phyloP scores from a whole-genome alignment of 306 rosid species.

The Purshia tridentata region DNA sequence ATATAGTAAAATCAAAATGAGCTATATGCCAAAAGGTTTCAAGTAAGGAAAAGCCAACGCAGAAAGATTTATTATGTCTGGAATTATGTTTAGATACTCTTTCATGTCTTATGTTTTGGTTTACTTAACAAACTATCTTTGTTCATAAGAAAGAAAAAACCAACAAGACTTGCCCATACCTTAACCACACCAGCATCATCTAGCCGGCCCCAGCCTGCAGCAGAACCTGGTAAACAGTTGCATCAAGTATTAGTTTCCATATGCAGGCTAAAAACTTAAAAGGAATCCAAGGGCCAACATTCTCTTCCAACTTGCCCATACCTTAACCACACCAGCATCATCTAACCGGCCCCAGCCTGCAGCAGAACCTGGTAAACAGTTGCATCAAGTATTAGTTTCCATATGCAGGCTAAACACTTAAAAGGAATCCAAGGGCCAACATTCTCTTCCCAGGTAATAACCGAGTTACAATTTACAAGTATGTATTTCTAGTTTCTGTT shows the following conservation, averaged over 20 bases:
- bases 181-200: conserved; percentile 97
- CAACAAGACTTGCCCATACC: conserved; percentile 47
- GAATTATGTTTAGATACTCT: neutral
- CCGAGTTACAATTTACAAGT: neutral
- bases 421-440: neutral
- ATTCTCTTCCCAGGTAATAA: neutral
- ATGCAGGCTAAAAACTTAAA: conserved; percentile 5
- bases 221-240: conserved; percentile 65
- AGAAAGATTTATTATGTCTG: neutral
- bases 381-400: conserved; percentile 13
- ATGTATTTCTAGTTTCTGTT: neutral
- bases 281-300: neutral
- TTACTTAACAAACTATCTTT: conserved; percentile 1
- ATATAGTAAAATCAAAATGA: neutral
- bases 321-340: conserved; percentile 98
- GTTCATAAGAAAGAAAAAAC: conserved; percentile 13
- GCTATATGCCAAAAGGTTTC: neutral
- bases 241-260: conserved; percentile 12
- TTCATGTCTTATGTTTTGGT: neutral
- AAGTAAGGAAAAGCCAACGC: neutral
- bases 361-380: conserved; percentile 71
- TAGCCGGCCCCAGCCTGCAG: conserved; percentile 94
- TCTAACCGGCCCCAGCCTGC: conserved; percentile 96
- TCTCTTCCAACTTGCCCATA: conserved; percentile 30
- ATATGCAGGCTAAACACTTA: conserved; percentile 5